Percentiles rank a stretch among this genome's conserved stretches.
Conservation (phyloP, 306 rosid genomes). For the Cicer cuneatum region DNA sequence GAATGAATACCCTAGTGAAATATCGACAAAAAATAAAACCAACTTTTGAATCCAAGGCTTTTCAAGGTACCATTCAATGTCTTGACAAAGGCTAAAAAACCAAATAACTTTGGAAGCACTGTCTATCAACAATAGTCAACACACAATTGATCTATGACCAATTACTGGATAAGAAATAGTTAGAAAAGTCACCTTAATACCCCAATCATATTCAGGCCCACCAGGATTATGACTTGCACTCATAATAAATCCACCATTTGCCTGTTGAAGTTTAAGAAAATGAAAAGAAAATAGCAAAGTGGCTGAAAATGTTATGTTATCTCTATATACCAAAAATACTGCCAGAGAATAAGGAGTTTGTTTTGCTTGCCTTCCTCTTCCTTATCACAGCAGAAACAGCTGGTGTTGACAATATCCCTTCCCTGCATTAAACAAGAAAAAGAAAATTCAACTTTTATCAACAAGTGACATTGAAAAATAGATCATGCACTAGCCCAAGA, state of each 20-base stretch:
- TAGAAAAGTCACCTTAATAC: conserved; percentile 80
- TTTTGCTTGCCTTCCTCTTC: conserved; percentile 74
- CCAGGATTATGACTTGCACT: conserved; percentile 99
- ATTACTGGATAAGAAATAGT: conserved; percentile 24
- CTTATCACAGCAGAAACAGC: conserved; percentile 97
- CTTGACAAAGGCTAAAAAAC: conserved; percentile 1
- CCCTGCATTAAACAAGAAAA: conserved; percentile 59
- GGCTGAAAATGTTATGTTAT: conserved; percentile 30
- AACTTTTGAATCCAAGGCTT: conserved; percentile 40
- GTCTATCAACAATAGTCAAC: conserved; percentile 6
- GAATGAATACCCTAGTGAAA: not conserved
- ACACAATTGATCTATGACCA: conserved; percentile 35
- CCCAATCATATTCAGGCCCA: conserved; percentile 99
- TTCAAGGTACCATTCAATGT: conserved; percentile 14
- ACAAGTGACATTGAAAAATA: conserved; percentile 33
- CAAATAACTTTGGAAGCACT: conserved; percentile 12
- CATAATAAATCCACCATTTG: conserved; percentile 98
- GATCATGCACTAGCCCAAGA: conserved; percentile 12
- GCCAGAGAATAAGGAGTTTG: conserved; percentile 12
- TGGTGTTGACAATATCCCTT: conserved; percentile 93
- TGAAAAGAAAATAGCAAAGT: conserved; percentile 16
- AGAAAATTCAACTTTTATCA: conserved; percentile 31
- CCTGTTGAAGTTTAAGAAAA: conserved; percentile 56
- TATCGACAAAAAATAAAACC: not conserved
- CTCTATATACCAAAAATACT: conserved; percentile 43